Conservation (phyloP, 106 monocot genomes). For the Xerophyta viscosa region DNA sequence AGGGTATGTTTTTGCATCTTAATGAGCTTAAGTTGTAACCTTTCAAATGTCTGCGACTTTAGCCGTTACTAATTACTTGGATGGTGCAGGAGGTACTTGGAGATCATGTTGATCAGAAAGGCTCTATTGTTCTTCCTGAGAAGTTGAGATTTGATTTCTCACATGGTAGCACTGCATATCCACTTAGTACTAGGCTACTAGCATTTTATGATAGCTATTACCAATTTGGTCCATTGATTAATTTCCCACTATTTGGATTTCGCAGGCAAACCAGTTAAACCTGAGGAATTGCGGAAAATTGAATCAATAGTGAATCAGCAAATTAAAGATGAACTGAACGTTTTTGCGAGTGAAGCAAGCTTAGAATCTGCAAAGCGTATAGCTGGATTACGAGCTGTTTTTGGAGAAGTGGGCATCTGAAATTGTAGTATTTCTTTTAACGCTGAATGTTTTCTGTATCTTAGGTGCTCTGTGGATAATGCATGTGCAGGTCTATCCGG, state of each 20-base stretch:
- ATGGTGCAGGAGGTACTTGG: conserved; percentile 86
- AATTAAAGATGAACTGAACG: conserved; percentile 77
- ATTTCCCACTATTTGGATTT: background rate
- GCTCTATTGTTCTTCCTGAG: conserved; percentile 98
- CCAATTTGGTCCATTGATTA: background rate
- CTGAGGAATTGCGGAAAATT: conserved; percentile 81
- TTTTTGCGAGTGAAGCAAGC: conserved; percentile 66
- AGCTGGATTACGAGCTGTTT: conserved; percentile 77
- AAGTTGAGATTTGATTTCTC: conserved; percentile 96
- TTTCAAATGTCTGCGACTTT: background rate
- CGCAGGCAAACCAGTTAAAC: conserved; percentile 86
- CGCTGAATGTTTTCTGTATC: background rate
- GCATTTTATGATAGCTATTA: background rate
- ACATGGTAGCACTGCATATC: conserved; percentile 48
- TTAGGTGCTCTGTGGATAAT: background rate
- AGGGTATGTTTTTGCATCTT: conserved; percentile 40
- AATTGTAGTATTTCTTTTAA: background rate
- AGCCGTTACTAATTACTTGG: too few relatives aligned
- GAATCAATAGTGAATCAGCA: conserved; percentile 90
- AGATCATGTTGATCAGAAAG: conserved; percentile 97
- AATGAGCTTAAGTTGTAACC: background rate
- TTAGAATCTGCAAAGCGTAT: conserved; percentile 62
- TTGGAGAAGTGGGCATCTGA: conserved; percentile 71
- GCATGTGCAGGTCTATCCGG: conserved; percentile 83
- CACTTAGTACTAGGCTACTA: too few relatives aligned